phyloP scores from a whole-genome alignment of 345 rosid species.

The Ailanthus altissimus region DNA sequence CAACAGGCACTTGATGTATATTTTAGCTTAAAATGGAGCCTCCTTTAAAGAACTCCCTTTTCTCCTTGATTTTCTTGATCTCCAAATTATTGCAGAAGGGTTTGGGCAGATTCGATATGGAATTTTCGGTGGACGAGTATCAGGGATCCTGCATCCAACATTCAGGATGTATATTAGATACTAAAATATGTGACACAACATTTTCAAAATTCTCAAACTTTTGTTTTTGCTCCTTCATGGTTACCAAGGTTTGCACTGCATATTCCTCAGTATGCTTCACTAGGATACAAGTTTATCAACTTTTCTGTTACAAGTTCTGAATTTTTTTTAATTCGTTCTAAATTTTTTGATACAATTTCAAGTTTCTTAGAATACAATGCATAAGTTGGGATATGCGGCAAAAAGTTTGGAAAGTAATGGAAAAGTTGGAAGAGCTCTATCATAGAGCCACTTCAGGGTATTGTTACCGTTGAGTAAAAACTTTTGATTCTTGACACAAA shows the following conservation, averaged over 20 bases:
- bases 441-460: too few species aligned
- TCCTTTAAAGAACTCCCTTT: slow-evolving; percentile 22
- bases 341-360: too few species aligned
- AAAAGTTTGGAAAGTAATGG: too few species aligned
- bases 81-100: slow-evolving; percentile 81
- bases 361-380: too few species aligned
- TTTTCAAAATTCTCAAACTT: background rate
- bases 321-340: too few species aligned
- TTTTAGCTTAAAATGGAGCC: background rate
- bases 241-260: too few species aligned
- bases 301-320: too few species aligned
- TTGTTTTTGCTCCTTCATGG: too few species aligned
- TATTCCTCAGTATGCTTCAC: too few species aligned
- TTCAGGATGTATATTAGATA: background rate
- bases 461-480: background rate
- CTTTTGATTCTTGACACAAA: slow-evolving; percentile 3
- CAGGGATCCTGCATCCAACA: slow-evolving; percentile 55
- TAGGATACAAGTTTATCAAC: too few species aligned
- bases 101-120: slow-evolving; percentile 70
- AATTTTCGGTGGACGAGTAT: slow-evolving; percentile 57
- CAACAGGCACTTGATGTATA: slow-evolving; percentile 4
- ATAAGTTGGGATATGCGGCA: too few species aligned
- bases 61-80: slow-evolving; percentile 57
- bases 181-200: background rate
- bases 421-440: too few species aligned